These are phyloP conservation scores for Paraphaeosphaeria minitans DNA, from an alignment of 2,329 filamentous ascomycete species.

Conservation along the genomic window DNA sequence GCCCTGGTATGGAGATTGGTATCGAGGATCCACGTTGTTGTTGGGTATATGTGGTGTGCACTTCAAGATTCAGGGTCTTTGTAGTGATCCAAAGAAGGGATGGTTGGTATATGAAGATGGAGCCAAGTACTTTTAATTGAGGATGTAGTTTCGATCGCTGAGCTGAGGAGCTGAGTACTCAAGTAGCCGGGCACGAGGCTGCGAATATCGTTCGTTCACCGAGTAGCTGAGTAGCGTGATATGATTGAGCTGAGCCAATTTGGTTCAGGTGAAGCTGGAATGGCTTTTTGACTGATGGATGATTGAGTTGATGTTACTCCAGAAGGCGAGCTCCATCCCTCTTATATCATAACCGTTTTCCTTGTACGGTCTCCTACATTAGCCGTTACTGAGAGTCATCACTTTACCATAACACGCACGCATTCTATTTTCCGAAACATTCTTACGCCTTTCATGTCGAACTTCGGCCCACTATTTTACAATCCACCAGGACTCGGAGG, in stretches of 20 bases:
- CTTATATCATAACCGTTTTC: not conserved
- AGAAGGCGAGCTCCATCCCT: not conserved
- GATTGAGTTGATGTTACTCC: not conserved
- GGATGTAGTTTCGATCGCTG: not conserved
- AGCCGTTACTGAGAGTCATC: not conserved
- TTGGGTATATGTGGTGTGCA: not conserved
- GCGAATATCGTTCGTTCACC: not conserved
- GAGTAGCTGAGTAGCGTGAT: not conserved
- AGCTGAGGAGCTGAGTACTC: too few relatives aligned
- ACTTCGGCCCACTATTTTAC: constrained; percentile 1
- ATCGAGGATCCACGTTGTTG: not conserved
- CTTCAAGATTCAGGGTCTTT: not conserved
- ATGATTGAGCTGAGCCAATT: not conserved
- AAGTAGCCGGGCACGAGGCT: too few relatives aligned
- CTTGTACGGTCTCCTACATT: constrained; percentile 1
- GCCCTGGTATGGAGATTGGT: not conserved
- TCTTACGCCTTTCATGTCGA: constrained; percentile 17
- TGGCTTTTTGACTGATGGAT: not conserved
- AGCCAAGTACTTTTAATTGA: not conserved
- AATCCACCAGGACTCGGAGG: not conserved
- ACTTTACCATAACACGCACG: not conserved
- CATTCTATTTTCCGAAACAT: constrained; percentile 2
- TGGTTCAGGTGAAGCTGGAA: not conserved
- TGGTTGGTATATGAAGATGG: not conserved
- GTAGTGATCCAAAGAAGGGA: not conserved